phyloP scores from a whole-genome alignment of 805 yeast genomes.

The Candida sonorensis region DNA sequence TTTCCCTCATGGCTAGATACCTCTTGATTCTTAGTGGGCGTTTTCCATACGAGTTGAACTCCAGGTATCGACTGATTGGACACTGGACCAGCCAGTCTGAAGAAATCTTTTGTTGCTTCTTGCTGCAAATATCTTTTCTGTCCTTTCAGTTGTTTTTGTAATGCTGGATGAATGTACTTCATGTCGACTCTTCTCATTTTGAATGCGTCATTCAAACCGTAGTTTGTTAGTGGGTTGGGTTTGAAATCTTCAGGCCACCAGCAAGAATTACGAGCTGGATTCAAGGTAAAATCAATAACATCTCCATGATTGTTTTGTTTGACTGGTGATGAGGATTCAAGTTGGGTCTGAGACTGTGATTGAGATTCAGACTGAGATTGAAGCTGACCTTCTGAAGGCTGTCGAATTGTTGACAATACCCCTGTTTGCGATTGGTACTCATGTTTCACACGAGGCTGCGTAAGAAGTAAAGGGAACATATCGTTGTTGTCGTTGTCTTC shows the following conservation, averaged over 20 bases:
- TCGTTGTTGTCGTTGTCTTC: too few species aligned
- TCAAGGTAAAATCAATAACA: constrained; percentile 17
- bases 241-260: constrained; percentile 34
- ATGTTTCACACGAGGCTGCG: too few species aligned
- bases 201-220: constrained; percentile 14
- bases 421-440: not conserved
- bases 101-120: constrained; percentile 18
- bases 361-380: not conserved
- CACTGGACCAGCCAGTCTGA: constrained; percentile 14
- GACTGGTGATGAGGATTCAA: too few species aligned
- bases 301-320: not conserved
- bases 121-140: constrained; percentile 16
- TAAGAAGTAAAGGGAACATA: too few species aligned
- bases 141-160: constrained; percentile 15
- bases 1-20: too few species aligned
- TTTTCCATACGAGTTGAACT: constrained; percentile 8
- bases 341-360: not conserved
- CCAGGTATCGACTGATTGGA: constrained; percentile 7
- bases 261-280: constrained; percentile 20
- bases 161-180: constrained; percentile 16
- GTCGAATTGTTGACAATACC: not conserved
- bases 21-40: too few species aligned
- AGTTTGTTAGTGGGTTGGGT: constrained; percentile 22
- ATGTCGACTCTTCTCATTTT: constrained; percentile 15
- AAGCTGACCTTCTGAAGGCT: not conserved